phyloP scores from a whole-genome alignment of 2,329 filamentous ascomycete species.

The Lomentospora prolificans region DNA sequence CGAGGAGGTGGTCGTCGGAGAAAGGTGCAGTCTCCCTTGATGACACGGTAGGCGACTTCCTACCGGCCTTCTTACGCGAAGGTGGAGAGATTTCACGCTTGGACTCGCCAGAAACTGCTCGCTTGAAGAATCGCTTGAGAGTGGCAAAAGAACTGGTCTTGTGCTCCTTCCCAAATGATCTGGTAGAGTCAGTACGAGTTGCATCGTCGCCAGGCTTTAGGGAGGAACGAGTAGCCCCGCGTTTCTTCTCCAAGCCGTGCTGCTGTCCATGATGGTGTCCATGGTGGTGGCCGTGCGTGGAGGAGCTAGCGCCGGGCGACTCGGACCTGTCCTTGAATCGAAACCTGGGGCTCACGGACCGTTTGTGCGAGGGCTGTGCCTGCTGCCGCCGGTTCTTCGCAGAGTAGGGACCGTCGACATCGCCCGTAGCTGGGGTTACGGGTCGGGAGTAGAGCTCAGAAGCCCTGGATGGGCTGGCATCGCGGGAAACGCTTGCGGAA shows the following conservation, averaged over 20 bases:
- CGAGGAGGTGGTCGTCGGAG: constrained; percentile 82
- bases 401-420: constrained; percentile 79
- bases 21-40: constrained; percentile 58
- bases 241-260: constrained; percentile 37
- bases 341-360: constrained; percentile 66
- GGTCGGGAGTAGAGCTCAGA: constrained; percentile 60
- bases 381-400: constrained; percentile 68
- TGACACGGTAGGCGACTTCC: constrained; percentile 35
- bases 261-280: neutral
- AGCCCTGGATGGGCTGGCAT: constrained; percentile 54
- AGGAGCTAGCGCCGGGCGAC: constrained; percentile 37
- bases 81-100: constrained; percentile 59
- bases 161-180: neutral
- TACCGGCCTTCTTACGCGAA: constrained; percentile 34
- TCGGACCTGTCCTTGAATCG: constrained; percentile 69
- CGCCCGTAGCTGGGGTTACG: constrained; percentile 62
- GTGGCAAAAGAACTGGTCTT: constrained; percentile 67
- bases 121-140: constrained; percentile 91
- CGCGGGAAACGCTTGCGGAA: constrained; percentile 48
- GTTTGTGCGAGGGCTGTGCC: constrained; percentile 50
- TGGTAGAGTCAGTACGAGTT: constrained; percentile 13
- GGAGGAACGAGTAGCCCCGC: constrained; percentile 26
- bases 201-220: constrained; percentile 4
- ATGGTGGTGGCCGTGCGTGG: constrained; percentile 34
- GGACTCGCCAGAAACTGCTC: constrained; percentile 43